Evolutionary conservation across 140 eudicot genomes (phyloP).

Genomic region (Erigeron philadelphicus): DNA sequence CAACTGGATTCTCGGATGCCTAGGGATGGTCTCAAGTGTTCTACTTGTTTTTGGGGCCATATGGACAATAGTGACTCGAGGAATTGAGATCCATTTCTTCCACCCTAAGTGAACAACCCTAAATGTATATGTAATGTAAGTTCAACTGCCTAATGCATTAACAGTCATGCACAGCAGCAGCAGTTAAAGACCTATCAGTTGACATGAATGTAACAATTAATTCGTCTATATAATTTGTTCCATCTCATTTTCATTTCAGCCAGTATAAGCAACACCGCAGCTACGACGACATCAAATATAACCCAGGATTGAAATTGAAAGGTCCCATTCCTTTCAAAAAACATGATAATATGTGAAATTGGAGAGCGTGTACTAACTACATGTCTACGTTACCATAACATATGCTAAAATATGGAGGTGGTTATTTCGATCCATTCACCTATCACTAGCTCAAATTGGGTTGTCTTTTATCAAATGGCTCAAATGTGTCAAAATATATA

Average conservation of each 20-base stretch:
- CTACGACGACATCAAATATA: background rate
- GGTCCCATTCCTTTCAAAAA: background rate
- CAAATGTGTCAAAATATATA: background rate
- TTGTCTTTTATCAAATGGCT: background rate
- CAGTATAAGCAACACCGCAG: background rate
- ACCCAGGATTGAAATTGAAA: background rate
- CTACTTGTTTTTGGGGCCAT: slow-evolving; percentile 35
- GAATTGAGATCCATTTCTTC: slow-evolving; percentile 47
- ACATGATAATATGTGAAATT: background rate
- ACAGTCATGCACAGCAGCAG: slow-evolving; percentile 6
- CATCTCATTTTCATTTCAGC: slow-evolving; percentile 14
- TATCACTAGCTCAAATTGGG: background rate
- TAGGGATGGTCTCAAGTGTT: slow-evolving; percentile 33
- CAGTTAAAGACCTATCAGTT: slow-evolving; percentile 7
- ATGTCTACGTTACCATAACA: slow-evolving; percentile 5
- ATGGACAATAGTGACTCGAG: slow-evolving; percentile 30
- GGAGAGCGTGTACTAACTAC: background rate
- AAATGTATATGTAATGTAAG: slow-evolving; percentile 9
- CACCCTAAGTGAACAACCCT: slow-evolving; percentile 38
- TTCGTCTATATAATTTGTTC: slow-evolving; percentile 12
- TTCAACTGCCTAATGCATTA: slow-evolving; percentile 19
- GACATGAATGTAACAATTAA: slow-evolving; percentile 15
- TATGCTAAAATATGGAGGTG: background rate
- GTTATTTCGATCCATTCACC: no score
- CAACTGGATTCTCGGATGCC: slow-evolving; percentile 40